Evolutionary conservation across 257 asterid species (phyloP), one percentile per base, ranked within the genome.

Genomic region (Apocynum venetum): DNA sequence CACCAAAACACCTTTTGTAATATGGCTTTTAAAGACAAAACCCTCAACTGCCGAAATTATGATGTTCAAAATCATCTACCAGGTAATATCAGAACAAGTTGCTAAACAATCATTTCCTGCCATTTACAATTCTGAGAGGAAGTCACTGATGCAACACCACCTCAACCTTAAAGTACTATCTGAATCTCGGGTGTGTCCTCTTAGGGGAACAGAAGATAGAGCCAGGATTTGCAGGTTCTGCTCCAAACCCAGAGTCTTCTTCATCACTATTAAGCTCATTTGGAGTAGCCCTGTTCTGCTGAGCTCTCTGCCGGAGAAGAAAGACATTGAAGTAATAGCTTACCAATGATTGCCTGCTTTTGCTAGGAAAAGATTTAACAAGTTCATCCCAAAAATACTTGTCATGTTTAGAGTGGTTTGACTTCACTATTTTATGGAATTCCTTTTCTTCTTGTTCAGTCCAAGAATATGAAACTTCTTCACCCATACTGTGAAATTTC

Each of bases 171-270:
- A 20, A 15, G 72, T 61, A 40, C 84, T 83, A 89, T 79, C 71
- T 64, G 73, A 72, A 57, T 79, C 71, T 81, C 12, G 25, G n/a
- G 52, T 73, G 73, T 44, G 90, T 49, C 81, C 90, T 95, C 83
- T 88, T 91, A 1, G 96, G 93, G 40, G 97, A 92, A 83, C 89
- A 69, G 77, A 93, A 86, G 80, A 91, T 90, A 35, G 98, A 89
- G 15, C 88, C 90, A 25, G 89, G 88, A 85, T 35, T 53, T 3
- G 67, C 74, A 74, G 35, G 67, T 15, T 36, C 60, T 25, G 79
- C 68, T 59, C 67, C 79, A 71, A 14, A 25, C 46, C 48, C 73
- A 35, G 79, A 51, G 44, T 80, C 79, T 73, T 91, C 99, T 11
- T 92, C 97, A 13, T 93, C 99, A 71, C 98, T 96, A 83, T 89